phyloP scores from a whole-genome alignment of 1,139 yeast genomes.

The Arxiozyma bovina region DNA sequence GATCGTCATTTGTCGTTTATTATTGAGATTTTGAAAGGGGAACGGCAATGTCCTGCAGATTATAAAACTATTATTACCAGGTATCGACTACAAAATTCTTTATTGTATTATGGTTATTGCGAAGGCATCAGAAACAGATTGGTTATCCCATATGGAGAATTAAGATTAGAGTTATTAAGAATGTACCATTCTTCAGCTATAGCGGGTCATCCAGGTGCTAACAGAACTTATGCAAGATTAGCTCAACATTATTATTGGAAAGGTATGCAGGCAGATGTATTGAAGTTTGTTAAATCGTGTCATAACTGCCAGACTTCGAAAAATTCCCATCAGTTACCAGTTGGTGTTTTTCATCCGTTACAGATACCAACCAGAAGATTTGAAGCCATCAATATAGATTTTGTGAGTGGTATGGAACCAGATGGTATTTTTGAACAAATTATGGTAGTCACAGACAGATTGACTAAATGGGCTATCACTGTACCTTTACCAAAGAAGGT shows the following conservation, averaged over 20 bases:
- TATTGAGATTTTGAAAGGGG: neutral
- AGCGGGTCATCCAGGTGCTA: neutral
- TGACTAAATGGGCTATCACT: conserved; percentile 1
- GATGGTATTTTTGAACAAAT: neutral
- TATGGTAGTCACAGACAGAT: conserved; percentile 1
- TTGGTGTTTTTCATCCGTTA: conserved; percentile 1
- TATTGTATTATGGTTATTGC: neutral
- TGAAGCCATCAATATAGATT: conserved; percentile 2
- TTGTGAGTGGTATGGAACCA: neutral
- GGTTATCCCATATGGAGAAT: neutral
- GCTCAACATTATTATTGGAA: neutral
- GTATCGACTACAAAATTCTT: neutral
- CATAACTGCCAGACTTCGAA: neutral
- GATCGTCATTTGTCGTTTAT: neutral
- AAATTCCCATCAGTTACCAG: neutral
- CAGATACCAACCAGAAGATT: neutral
- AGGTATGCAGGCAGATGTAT: neutral
- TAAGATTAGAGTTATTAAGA: neutral
- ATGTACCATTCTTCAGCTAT: neutral
- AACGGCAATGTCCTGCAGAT: neutral
- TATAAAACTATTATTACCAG: neutral
- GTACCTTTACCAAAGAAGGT: neutral
- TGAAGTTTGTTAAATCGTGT: neutral
- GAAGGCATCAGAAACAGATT: neutral
- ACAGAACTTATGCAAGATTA: neutral